Base-by-base conservation (phyloP, 176 grass and related monocot species). In the Zoysia pacifica region DNA sequence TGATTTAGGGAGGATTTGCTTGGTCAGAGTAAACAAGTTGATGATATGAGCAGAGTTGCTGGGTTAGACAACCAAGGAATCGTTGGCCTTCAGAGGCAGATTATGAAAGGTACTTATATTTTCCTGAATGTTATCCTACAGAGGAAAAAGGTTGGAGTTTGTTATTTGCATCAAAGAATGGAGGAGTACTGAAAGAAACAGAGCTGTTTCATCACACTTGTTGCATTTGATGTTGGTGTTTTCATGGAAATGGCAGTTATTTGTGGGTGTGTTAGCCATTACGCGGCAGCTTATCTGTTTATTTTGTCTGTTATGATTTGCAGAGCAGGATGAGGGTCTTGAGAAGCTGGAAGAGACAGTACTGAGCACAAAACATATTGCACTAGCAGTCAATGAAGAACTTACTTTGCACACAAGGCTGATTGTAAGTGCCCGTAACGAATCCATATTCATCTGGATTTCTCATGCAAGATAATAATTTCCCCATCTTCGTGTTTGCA, bases 351-450 rank as follows among this genome's bases (percentile, higher is more conserved):
- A 98, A 77, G 92, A 98, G 70, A 93, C 95, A 40, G 92, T 98
- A 19, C 46, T 93, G 64, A 98, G 95, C 79, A 98, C 92, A 73
- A 98, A 98, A 70, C 95, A 98, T 85, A 98, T 98, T 52, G 92
- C 92, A 28, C 83, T 98, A 71, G 92, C 95, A 53, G 95, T 98
- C 75, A 94, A 98, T 73, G 95, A 98, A 86, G 95, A 98, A 85
- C 86, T 98, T 79, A 88, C 77, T 61, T 81, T 97, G 52, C 94
- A 97, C 56, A 94, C 94, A 56, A 85, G 89, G 92, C 84, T 97
- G 71, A 97, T 97, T 85, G 94, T 98, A 70, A 91, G 91, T 83
- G 59, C 28, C 42, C 43, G 28, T 71, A 67, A 76, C 20, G 51
- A 16, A 78, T 5, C 41, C 20, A 15, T 18, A 62, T 63, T 40